Evolutionary conservation across 345 rosid genomes (phyloP), one percentile per base, ranked within the genome.

Genomic region (Salix dunnii): DNA sequence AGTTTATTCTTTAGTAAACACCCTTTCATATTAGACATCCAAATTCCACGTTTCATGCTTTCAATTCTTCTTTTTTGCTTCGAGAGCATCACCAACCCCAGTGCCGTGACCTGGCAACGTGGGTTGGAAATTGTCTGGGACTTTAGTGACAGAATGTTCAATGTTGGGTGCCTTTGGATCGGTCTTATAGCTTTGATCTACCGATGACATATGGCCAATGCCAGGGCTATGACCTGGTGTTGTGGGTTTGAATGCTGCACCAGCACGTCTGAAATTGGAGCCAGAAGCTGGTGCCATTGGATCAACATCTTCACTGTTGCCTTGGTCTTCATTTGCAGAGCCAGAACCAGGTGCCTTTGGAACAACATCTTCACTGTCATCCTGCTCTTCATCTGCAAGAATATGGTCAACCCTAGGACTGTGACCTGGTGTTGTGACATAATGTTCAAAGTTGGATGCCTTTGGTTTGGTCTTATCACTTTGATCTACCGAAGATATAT

Each of bases 211-310:
- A 78, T 90, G 90, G 43, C 88, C 86, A 65, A 83, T 80, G 9
- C 90, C 88, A 0, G 88, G 91, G 51, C 87, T 85, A 53, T 84
- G 80, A 38, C 88, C 89, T 7, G 88, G 88, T 12, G 72, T 27
- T 20, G 85, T 88, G 17, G 88, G 88, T 58, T 68, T 68, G 51
- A 40, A 68, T 38, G 28, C 53, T 5, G 51, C n/a, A 16, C n/a
- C 7, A 20, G 71, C 23, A 68, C 79, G 78, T 18, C n/a, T 4
- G 0, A 21, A 9, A 12, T 4, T n/a, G 53, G 76, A 42, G 40
- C 33, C 25, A 3, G 70, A n/a, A 18, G 0, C 67, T 9, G 48
- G 13, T 1, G 31, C 2, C 8, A 7, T 31, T 7, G 68, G 38
- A 42, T 42, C 48, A 42, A 42, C 16, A 42, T 42, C 48, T 42